A percentile compares a stretch with the other conserved stretches of the same genome.
Conservation (phyloP, 495 filamentous ascomycete genomes). For the Talaromyces liani region DNA sequence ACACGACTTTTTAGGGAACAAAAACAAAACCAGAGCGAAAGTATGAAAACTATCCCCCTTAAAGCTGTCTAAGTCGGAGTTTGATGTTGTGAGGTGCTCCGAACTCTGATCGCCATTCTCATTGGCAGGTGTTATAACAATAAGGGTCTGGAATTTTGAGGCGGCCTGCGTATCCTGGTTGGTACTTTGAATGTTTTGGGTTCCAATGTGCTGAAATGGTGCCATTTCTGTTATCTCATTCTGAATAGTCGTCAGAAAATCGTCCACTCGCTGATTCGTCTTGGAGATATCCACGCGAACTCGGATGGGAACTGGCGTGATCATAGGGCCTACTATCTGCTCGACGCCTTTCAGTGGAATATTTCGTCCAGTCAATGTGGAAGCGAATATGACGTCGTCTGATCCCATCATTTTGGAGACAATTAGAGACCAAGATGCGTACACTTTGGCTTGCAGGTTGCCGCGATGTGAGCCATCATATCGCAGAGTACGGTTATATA, state of each 20-base stretch:
- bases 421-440: conserved; percentile 30
- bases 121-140: conserved; percentile 33
- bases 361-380: conserved; percentile 27
- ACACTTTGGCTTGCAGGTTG: conserved; percentile 12
- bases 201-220: conserved; percentile 34
- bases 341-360: conserved; percentile 25
- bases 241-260: conserved; percentile 21
- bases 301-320: conserved; percentile 46
- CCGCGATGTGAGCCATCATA: not conserved
- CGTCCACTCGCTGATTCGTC: conserved; percentile 14
- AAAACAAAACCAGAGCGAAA: not conserved
- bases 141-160: conserved; percentile 44
- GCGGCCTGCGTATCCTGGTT: conserved; percentile 42
- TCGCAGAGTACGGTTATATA: no score
- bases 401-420: conserved; percentile 19
- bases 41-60: not conserved
- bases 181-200: conserved; percentile 46
- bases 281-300: conserved; percentile 22
- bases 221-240: conserved; percentile 22
- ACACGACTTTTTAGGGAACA: not conserved
- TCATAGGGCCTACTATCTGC: conserved; percentile 32
- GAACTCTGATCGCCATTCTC: not conserved
- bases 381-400: conserved; percentile 31
- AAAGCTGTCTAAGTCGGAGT: not conserved
- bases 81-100: not conserved